phyloP scores from a whole-genome alignment of 805 yeast species.

The Ogataea henricii region DNA sequence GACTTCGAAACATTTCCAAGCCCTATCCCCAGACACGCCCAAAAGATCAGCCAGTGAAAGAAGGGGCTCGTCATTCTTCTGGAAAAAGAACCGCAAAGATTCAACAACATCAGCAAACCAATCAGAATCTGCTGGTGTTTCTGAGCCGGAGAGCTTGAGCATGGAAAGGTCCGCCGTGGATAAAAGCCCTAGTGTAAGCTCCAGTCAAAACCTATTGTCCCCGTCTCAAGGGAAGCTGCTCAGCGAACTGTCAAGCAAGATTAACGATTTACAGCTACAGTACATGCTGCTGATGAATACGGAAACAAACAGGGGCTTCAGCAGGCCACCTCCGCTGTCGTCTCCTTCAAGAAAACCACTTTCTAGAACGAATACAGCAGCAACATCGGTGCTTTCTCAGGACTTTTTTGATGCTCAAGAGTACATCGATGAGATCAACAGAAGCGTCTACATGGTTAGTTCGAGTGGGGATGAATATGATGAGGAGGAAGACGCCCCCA shows the following conservation, averaged over 20 bases:
- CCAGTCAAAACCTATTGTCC: not conserved
- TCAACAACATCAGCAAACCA: not conserved
- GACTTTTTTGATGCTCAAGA: conserved; percentile 75
- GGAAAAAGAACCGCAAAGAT: conserved; percentile 27
- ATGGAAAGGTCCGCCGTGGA: conserved; percentile 5
- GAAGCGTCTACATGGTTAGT: conserved; percentile 59
- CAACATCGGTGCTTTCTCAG: conserved; percentile 45
- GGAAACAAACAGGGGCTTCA: conserved; percentile 24
- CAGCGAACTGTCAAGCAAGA: conserved; percentile 18
- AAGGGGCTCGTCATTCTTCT: conserved; percentile 23
- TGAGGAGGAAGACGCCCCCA: conserved; percentile 13
- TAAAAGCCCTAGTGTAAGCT: conserved; percentile 3
- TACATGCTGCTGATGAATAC: conserved; percentile 25
- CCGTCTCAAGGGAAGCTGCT: conserved; percentile 8
- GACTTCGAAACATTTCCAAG: conserved; percentile 11
- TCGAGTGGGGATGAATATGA: conserved; percentile 25
- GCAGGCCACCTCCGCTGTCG: conserved; percentile 21
- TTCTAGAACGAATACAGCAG: conserved; percentile 29
- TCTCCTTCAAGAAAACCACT: conserved; percentile 28
- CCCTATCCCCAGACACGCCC: conserved; percentile 2
- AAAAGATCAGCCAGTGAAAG: conserved; percentile 18
- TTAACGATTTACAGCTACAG: conserved; percentile 28
- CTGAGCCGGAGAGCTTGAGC: conserved; percentile 4
- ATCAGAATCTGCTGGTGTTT: not conserved
- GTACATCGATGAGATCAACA: conserved; percentile 46